Percentiles rank a stretch among this genome's conserved stretches.
phyloP scores from a whole-genome alignment of 2,329 filamentous ascomycete genomes.

The Aplosporella prunicola region DNA sequence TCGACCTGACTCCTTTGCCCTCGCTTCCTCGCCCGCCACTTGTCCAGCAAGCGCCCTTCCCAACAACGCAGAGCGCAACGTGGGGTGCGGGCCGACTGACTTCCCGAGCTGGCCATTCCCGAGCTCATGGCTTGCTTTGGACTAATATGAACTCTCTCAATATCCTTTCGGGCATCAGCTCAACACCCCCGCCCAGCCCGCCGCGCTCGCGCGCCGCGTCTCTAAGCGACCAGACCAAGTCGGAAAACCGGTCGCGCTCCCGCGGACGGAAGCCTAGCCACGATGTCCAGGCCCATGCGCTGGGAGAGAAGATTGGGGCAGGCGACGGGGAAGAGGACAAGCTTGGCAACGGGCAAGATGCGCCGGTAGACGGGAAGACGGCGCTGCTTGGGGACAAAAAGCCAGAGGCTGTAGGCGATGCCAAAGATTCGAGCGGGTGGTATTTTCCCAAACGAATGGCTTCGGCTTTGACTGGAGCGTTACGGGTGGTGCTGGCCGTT shows the following conservation, averaged over 20 bases:
- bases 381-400: constrained; percentile 46
- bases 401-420: constrained; percentile 23
- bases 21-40: too few species aligned
- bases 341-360: constrained; percentile 23
- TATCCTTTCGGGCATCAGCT: constrained; percentile 70
- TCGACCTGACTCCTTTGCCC: too few species aligned
- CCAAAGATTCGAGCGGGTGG: constrained; percentile 32
- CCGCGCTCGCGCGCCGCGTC: constrained; percentile 46
- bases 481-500: constrained; percentile 70
- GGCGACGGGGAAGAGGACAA: neutral
- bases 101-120: too few species aligned
- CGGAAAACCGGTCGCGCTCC: constrained; percentile 19
- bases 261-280: constrained; percentile 9
- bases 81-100: too few species aligned
- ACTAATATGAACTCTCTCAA: constrained; percentile 90
- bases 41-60: too few species aligned
- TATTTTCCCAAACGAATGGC: constrained; percentile 60
- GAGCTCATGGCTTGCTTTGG: constrained; percentile 42
- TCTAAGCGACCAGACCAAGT: constrained; percentile 35
- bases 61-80: too few species aligned
- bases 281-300: constrained; percentile 1
- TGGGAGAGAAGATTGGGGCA: neutral
- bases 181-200: constrained; percentile 42
- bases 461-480: constrained; percentile 61
- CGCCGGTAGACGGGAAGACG: constrained; percentile 52